These are phyloP conservation scores for Sordariomycetes sp. DNA, from an alignment of 2,329 filamentous ascomycete genomes.

Conservation along the genomic window DNA sequence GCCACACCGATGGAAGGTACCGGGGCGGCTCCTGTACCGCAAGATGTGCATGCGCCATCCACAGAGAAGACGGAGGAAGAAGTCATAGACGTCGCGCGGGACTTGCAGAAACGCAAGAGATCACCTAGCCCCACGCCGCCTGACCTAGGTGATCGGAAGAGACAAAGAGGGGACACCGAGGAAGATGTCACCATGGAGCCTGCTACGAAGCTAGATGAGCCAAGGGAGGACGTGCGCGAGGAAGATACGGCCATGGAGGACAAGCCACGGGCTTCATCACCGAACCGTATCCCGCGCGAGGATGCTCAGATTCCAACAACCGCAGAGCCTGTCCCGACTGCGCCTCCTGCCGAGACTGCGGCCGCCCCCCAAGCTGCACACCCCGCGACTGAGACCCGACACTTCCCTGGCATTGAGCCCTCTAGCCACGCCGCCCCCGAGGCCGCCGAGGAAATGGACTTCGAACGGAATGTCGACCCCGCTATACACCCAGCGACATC, in stretches of 20 bases:
- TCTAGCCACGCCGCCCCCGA: slow-evolving; percentile 6
- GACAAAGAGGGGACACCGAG: neutral
- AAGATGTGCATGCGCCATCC: neutral
- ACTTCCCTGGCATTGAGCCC: neutral
- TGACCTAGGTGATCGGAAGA: neutral
- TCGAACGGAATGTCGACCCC: slow-evolving; percentile 31
- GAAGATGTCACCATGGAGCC: neutral
- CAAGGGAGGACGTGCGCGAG: neutral
- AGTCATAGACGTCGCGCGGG: neutral
- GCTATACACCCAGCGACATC: slow-evolving; percentile 62
- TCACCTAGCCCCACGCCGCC: neutral
- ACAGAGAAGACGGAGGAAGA: neutral
- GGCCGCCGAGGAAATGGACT: slow-evolving; percentile 18
- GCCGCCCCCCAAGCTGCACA: neutral
- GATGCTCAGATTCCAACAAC: neutral
- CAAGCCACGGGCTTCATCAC: neutral
- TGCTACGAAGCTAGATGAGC: neutral
- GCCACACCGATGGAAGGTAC: neutral
- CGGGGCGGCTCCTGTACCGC: no score
- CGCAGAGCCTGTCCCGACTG: neutral
- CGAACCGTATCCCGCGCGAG: slow-evolving; percentile 4
- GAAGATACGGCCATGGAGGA: neutral
- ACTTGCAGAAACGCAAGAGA: slow-evolving; percentile 2
- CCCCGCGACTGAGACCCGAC: neutral
- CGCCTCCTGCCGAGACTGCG: neutral